phyloP scores from a whole-genome alignment of 2,329 filamentous ascomycete genomes.

The Cladophialophora exuberans region DNA sequence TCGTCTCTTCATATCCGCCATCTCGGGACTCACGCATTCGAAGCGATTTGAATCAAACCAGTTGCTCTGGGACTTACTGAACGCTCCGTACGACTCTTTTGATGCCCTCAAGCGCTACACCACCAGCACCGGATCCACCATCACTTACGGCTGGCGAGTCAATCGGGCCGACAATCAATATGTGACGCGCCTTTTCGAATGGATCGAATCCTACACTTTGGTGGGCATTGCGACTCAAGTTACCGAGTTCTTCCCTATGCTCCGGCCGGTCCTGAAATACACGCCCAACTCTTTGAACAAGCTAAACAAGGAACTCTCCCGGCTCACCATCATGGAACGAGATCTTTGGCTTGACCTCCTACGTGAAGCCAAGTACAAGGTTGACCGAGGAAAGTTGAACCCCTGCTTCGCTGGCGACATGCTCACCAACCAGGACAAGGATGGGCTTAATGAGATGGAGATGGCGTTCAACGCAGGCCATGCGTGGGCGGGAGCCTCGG shows the following conservation, averaged over 20 bases:
- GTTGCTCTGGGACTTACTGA: background rate
- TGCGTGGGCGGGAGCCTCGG: slow-evolving; percentile 1
- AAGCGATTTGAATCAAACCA: slow-evolving; percentile 2
- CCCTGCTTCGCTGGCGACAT: slow-evolving; percentile 4
- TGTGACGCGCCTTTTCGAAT: slow-evolving; percentile 9
- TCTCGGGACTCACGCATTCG: background rate
- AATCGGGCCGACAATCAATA: slow-evolving; percentile 5
- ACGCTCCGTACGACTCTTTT: background rate
- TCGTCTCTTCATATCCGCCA: background rate
- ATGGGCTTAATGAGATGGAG: background rate
- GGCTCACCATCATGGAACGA: slow-evolving; percentile 8
- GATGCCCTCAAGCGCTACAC: background rate
- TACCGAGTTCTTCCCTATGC: background rate
- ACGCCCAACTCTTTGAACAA: slow-evolving; percentile 6
- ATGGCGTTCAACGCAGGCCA: slow-evolving; percentile 3
- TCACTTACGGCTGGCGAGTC: slow-evolving; percentile 6
- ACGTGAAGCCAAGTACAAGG: slow-evolving; percentile 3
- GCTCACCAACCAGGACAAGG: slow-evolving; percentile 3
- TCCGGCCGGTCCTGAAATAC: background rate
- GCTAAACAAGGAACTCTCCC: slow-evolving; percentile 4
- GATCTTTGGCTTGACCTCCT: slow-evolving; percentile 6
- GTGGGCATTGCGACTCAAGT: background rate
- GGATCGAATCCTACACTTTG: background rate
- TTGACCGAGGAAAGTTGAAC: slow-evolving; percentile 4
- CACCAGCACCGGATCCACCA: background rate